Conservation (phyloP, 2,329 filamentous ascomycete genomes). For the Trichoderma breve region DNA sequence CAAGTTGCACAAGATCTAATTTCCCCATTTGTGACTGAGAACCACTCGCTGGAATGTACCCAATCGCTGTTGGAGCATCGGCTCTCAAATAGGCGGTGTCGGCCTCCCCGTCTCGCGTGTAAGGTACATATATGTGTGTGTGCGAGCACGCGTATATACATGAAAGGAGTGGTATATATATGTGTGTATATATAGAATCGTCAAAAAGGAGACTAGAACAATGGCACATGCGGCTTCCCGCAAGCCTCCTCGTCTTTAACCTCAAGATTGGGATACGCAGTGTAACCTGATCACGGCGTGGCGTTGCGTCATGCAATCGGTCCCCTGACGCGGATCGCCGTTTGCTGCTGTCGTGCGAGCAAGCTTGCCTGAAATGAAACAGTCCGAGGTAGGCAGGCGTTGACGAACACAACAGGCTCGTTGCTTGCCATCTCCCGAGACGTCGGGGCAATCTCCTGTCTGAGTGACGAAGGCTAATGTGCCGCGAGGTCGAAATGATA, state of each 20-base stretch:
- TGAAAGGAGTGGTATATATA: neutral
- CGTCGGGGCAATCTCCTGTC: constrained; percentile 20
- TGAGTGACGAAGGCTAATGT: neutral
- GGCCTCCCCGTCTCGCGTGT: constrained; percentile 19
- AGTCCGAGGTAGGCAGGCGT: constrained; percentile 22
- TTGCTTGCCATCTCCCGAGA: constrained; percentile 19
- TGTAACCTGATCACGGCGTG: constrained; percentile 18
- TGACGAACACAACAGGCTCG: constrained; percentile 22
- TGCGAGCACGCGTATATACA: neutral
- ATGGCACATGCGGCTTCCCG: constrained; percentile 20
- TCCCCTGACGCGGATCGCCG: constrained; percentile 21
- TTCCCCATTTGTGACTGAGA: constrained; percentile 10
- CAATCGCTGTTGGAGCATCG: constrained; percentile 14
- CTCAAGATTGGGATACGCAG: constrained; percentile 20
- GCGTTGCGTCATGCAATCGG: constrained; percentile 22
- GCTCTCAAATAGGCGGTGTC: constrained; percentile 14
- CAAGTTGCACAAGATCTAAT: constrained; percentile 18
- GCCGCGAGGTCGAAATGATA: constrained; percentile 1
- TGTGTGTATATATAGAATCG: neutral
- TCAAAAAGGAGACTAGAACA: neutral
- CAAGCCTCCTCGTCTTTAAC: constrained; percentile 18
- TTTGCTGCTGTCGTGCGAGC: constrained; percentile 16
- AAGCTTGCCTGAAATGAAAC: constrained; percentile 19
- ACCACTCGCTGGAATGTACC: constrained; percentile 13
- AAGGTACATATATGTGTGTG: neutral